phyloP scores from a whole-genome alignment of 805 yeast genomes.

The Kodamaea hsintzibuensis region DNA sequence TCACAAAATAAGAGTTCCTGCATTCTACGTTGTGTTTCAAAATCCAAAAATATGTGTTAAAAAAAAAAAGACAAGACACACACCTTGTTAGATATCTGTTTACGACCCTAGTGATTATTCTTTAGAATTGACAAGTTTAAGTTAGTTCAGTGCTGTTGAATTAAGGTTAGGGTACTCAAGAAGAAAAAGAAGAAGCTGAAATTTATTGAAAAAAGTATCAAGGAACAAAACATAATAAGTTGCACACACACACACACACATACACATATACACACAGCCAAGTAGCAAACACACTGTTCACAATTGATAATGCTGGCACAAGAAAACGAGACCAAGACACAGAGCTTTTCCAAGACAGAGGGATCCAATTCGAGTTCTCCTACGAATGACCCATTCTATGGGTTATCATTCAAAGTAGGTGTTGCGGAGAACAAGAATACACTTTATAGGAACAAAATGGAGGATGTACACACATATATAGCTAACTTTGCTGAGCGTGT shows the following conservation, averaged over 20 bases:
- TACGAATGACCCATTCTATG: slow-evolving; percentile 45
- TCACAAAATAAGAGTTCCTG: slow-evolving; percentile 3
- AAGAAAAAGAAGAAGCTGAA: background rate
- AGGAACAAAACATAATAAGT: background rate
- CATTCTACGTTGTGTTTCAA: background rate
- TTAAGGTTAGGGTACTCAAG: background rate
- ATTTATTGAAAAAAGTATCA: background rate
- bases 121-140: background rate
- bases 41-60: background rate
- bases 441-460: slow-evolving; percentile 86
- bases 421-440: slow-evolving; percentile 88
- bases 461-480: slow-evolving; percentile 91
- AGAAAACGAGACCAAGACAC: slow-evolving; percentile 1
- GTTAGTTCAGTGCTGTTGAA: background rate
- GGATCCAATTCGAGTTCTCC: background rate
- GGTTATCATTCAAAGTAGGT: slow-evolving; percentile 79
- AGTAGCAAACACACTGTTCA: background rate
- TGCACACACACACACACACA: no score
- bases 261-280: background rate
- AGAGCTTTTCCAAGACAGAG: background rate
- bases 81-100: background rate
- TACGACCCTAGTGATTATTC: background rate
- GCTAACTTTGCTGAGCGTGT: slow-evolving; percentile 88
- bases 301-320: slow-evolving; percentile 1
- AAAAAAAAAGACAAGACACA: slow-evolving; percentile 1